Conservation (phyloP, 108 stramenopile species). For the Aureococcus anophagefferens region DNA sequence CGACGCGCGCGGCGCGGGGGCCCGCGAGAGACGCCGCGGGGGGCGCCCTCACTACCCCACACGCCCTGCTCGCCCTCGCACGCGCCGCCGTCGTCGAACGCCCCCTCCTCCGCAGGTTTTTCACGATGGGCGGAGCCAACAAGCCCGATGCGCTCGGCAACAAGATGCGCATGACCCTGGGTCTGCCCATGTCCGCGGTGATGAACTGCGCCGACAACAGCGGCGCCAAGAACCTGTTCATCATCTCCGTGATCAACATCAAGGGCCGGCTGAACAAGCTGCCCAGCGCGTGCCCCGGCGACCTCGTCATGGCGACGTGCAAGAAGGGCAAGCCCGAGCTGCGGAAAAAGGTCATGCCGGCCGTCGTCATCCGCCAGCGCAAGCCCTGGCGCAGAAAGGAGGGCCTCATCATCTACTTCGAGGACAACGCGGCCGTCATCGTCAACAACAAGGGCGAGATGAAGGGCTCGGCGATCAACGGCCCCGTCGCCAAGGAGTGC, state of each 20-base stretch:
- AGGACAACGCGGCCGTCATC: conserved; percentile 99
- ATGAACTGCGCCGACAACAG: conserved; percentile 99
- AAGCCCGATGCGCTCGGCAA: conserved; percentile 45
- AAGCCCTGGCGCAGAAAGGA: conserved; percentile 99
- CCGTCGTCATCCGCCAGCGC: conserved; percentile 93
- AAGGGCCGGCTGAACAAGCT: conserved; percentile 95
- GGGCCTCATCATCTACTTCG: conserved; percentile 98
- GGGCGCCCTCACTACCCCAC: too few relatives aligned
- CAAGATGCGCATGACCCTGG: conserved; percentile 96
- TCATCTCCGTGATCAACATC: conserved; percentile 96
- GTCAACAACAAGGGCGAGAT: conserved; percentile 99
- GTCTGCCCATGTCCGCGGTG: conserved; percentile 95
- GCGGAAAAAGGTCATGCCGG: conserved; percentile 99
- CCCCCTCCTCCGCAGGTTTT: too few relatives aligned
- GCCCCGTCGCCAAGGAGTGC: conserved; percentile 99
- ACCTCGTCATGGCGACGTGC: conserved; percentile 97
- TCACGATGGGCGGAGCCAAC: background rate
- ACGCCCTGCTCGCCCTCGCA: too few relatives aligned
- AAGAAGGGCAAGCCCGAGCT: conserved; percentile 99
- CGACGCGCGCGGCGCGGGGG: too few relatives aligned
- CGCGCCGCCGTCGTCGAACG: too few relatives aligned
- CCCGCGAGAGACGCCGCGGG: too few relatives aligned
- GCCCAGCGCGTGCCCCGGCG: conserved; percentile 89
- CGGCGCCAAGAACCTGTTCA: conserved; percentile 97
- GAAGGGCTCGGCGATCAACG: conserved; percentile 98